phyloP scores from a whole-genome alignment of 305 asterid genomes.

The Fraxinus floribunda region DNA sequence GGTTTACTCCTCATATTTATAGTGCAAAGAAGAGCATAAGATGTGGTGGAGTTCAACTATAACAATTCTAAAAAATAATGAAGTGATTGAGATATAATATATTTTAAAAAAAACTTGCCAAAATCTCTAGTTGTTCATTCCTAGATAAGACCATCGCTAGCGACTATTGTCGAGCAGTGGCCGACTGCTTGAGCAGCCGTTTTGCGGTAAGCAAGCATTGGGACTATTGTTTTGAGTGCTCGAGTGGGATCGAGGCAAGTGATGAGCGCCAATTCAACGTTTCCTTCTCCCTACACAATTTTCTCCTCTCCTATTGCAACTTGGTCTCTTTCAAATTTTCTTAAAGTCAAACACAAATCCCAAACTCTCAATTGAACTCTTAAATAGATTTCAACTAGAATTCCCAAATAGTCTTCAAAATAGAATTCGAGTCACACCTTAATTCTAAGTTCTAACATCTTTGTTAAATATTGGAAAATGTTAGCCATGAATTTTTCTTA shows the following conservation, averaged over 20 bases:
- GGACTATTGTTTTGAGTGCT: not conserved
- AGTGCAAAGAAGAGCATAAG: not conserved
- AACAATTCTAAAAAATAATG: not conserved
- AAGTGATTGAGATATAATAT: not conserved
- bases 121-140: not conserved
- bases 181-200: not conserved
- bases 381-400: not conserved
- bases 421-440: not conserved
- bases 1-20: not conserved
- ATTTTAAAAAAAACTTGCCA: not conserved
- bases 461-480: not conserved
- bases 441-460: not conserved
- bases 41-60: not conserved
- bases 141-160: not conserved
- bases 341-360: not conserved
- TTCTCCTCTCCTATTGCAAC: not conserved
- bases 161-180: not conserved
- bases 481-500: not conserved
- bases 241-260: not conserved
- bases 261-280: not conserved
- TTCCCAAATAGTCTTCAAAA: not conserved
- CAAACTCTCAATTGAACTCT: not conserved
- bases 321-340: not conserved
- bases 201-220: not conserved
- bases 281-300: not conserved